Conservation (phyloP, 164 flowering plant genomes). For the Aristolochia contorta region DNA sequence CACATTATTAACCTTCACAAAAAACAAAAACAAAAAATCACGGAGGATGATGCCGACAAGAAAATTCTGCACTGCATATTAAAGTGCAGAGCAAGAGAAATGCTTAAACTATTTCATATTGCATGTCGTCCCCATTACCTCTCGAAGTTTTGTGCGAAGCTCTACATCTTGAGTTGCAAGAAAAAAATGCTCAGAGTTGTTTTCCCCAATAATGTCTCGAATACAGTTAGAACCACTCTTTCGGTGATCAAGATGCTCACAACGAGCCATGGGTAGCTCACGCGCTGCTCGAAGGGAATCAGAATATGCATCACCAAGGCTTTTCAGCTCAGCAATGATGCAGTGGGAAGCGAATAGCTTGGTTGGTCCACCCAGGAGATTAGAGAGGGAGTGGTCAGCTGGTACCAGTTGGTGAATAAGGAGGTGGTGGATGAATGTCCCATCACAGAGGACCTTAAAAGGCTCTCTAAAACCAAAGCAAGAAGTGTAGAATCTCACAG, state of each 20-base stretch:
- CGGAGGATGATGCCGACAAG: too few relatives aligned
- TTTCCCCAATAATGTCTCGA: conserved; percentile 53
- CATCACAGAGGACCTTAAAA: conserved; percentile 74
- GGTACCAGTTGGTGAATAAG: conserved; percentile 16
- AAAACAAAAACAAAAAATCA: too few relatives aligned
- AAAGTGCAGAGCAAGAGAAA: too few relatives aligned
- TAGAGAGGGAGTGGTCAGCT: conserved; percentile 25
- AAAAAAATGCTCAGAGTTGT: conserved; percentile 79
- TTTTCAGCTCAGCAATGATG: conserved; percentile 55
- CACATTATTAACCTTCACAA: too few relatives aligned
- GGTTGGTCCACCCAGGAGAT: conserved; percentile 39
- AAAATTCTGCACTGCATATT: too few relatives aligned
- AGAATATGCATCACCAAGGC: conserved; percentile 41
- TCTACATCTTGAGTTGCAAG: conserved; percentile 74
- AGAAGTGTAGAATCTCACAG: conserved; percentile 52
- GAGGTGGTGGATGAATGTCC: conserved; percentile 72
- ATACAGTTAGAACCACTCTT: conserved; percentile 60
- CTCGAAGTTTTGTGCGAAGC: conserved; percentile 45
- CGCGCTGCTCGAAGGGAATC: conserved; percentile 45
- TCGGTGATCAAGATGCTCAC: conserved; percentile 43
- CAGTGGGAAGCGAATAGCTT: conserved; percentile 79
- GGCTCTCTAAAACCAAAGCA: conserved; percentile 79
- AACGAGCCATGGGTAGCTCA: conserved; percentile 55
- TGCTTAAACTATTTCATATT: too few relatives aligned
- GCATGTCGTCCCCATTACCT: conserved; percentile 28